A percentile compares a stretch with the other conserved stretches of the same genome.
These are phyloP conservation scores for Selenicereus undatus DNA, from an alignment of 148 eudicot species.

Conservation along the genomic window DNA sequence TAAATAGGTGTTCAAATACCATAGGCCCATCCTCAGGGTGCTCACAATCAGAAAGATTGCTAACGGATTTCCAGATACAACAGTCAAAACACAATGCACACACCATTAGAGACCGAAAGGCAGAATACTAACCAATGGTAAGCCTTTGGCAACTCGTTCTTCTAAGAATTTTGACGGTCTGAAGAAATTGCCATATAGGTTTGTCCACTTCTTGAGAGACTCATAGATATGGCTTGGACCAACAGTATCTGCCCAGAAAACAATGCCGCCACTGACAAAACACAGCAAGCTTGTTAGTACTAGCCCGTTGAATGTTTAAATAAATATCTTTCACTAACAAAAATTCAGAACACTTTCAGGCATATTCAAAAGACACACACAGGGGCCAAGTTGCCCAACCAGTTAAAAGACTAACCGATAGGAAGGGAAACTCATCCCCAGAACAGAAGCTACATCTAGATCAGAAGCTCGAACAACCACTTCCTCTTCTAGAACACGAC, in stretches of 20 bases:
- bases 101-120: neutral
- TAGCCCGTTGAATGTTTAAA: neutral
- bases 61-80: neutral
- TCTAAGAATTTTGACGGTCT: slow-evolving; percentile 85
- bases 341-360: neutral
- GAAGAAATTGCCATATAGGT: slow-evolving; percentile 63
- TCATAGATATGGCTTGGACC: slow-evolving; percentile 64
- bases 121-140: slow-evolving; percentile 56
- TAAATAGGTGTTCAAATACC: neutral
- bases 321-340: neutral
- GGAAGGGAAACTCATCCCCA: slow-evolving; percentile 97
- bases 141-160: slow-evolving; percentile 80
- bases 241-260: slow-evolving; percentile 90
- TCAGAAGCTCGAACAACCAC: slow-evolving; percentile 91
- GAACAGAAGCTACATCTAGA: slow-evolving; percentile 87
- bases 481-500: slow-evolving; percentile 88
- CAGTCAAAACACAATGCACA: neutral
- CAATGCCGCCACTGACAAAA: slow-evolving; percentile 78
- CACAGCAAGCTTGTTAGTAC: slow-evolving; percentile 11
- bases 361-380: neutral
- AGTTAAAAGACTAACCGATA: slow-evolving; percentile 60
- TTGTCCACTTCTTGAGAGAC: slow-evolving; percentile 75
- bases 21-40: neutral
- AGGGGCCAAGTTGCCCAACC: neutral
- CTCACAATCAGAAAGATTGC: neutral